Percentiles rank a stretch among this genome's conserved stretches.
phyloP scores from a whole-genome alignment of 306 rosid species.

The Medicago ruthenica region DNA sequence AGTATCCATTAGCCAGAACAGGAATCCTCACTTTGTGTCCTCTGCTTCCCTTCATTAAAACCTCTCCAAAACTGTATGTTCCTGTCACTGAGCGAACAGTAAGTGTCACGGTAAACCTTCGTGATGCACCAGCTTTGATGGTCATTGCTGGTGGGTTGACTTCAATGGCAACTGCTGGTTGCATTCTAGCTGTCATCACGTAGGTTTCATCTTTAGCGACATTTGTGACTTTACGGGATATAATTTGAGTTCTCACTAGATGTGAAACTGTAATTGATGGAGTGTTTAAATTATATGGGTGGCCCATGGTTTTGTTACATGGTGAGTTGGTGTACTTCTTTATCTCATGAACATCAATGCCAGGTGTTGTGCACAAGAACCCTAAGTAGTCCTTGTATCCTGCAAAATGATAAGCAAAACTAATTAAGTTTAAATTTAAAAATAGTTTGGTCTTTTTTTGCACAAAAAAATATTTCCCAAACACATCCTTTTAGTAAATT shows the following conservation, averaged over 20 bases:
- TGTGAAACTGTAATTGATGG: constrained; percentile 89
- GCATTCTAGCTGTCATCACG: constrained; percentile 78
- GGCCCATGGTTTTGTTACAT: constrained; percentile 77
- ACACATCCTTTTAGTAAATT: constrained; percentile 4
- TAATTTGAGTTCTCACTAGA: constrained; percentile 72
- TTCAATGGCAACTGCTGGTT: constrained; percentile 84
- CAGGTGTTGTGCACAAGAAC: constrained; percentile 94
- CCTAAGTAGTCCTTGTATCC: constrained; percentile 93
- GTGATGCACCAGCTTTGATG: constrained; percentile 70
- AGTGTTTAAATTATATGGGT: constrained; percentile 79
- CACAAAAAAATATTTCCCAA: neutral
- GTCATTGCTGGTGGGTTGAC: constrained; percentile 89
- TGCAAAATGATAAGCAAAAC: constrained; percentile 45
- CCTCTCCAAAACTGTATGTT: constrained; percentile 87
- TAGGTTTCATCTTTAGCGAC: constrained; percentile 93
- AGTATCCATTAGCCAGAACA: constrained; percentile 88
- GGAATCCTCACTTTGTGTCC: constrained; percentile 97
- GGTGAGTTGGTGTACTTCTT: constrained; percentile 75
- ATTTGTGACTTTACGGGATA: constrained; percentile 81
- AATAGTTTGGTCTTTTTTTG: neutral
- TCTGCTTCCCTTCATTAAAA: constrained; percentile 85
- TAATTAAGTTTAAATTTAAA: neutral
- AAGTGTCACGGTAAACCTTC: constrained; percentile 74
- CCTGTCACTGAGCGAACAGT: constrained; percentile 84
- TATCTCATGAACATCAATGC: constrained; percentile 80